A percentile compares a stretch with the other conserved stretches of the same genome.
Conservation (phyloP, 1,284 basidiomycete species). For the Dichomitus squalens region DNA sequence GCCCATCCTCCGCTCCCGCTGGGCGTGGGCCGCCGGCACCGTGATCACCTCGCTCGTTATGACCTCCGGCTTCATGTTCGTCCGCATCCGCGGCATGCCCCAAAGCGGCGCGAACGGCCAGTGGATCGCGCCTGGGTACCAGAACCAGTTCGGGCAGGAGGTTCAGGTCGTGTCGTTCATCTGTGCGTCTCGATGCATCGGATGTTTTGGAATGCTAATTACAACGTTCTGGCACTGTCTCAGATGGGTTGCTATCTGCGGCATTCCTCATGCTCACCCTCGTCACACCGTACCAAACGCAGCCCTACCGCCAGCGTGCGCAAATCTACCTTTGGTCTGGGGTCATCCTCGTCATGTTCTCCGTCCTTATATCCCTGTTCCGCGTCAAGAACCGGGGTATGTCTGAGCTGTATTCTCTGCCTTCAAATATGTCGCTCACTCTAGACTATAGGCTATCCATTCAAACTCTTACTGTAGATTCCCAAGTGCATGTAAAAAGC, state of each 20-base stretch:
- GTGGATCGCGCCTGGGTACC: slow-evolving; percentile 89
- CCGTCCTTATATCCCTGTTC: slow-evolving; percentile 88
- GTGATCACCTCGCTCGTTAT: slow-evolving; percentile 77
- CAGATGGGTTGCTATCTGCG: slow-evolving; percentile 84
- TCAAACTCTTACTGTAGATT: slow-evolving; percentile 62
- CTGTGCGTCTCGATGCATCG: slow-evolving; percentile 60
- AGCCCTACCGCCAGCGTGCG: slow-evolving; percentile 75
- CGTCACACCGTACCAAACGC: slow-evolving; percentile 80
- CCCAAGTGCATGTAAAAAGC: slow-evolving; percentile 16
- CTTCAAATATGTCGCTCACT: not conserved
- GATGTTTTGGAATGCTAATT: not conserved
- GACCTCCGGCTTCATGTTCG: slow-evolving; percentile 97
- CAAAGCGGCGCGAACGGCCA: slow-evolving; percentile 66
- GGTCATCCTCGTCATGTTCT: slow-evolving; percentile 85
- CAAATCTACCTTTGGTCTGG: slow-evolving; percentile 91
- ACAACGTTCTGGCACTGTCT: not conserved
- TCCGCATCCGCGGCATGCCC: slow-evolving; percentile 85
- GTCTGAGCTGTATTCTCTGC: slow-evolving; percentile 25
- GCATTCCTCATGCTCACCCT: slow-evolving; percentile 84
- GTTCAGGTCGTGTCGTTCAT: slow-evolving; percentile 85
- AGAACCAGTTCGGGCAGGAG: slow-evolving; percentile 92
- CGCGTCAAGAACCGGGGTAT: slow-evolving; percentile 87
- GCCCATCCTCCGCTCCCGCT: slow-evolving; percentile 74
- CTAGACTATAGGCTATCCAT: slow-evolving; percentile 66
- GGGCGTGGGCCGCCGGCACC: slow-evolving; percentile 76